Evolutionary conservation across 1,284 basidiomycete genomes (phyloP).

Genomic region (Ceratorhiza oryzae-sativae): DNA sequence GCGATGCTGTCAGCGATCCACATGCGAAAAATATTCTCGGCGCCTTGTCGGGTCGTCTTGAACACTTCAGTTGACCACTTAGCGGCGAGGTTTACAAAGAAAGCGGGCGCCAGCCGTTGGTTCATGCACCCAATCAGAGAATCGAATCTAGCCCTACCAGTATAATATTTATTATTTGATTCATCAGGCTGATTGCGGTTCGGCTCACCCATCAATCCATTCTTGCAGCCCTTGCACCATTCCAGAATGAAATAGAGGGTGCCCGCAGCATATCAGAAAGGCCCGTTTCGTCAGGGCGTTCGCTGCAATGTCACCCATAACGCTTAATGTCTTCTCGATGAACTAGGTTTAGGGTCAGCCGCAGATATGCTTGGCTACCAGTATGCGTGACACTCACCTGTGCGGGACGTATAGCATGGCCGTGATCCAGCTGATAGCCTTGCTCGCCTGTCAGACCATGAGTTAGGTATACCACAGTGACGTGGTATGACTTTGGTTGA

Average conservation of each 20-base stretch:
- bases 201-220: background rate
- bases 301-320: background rate
- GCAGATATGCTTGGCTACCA: too few relatives aligned
- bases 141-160: too few relatives aligned
- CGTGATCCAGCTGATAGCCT: constrained; percentile 26
- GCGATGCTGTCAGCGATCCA: constrained; percentile 11
- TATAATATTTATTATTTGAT: too few relatives aligned
- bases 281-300: background rate
- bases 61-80: background rate
- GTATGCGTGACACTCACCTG: background rate
- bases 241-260: background rate
- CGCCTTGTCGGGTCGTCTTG: background rate
- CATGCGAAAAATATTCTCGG: background rate
- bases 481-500: background rate
- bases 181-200: background rate
- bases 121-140: constrained; percentile 7
- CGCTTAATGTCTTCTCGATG: background rate
- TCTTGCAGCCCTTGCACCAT: background rate
- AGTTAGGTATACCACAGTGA: background rate
- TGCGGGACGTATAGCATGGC: background rate
- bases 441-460: constrained; percentile 20
- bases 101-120: background rate
- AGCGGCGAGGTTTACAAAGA: background rate
- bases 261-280: constrained; percentile 2
- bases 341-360: background rate